Base-by-base conservation (phyloP, 257 asterid genomes). In the Nemophila menziesii region DNA sequence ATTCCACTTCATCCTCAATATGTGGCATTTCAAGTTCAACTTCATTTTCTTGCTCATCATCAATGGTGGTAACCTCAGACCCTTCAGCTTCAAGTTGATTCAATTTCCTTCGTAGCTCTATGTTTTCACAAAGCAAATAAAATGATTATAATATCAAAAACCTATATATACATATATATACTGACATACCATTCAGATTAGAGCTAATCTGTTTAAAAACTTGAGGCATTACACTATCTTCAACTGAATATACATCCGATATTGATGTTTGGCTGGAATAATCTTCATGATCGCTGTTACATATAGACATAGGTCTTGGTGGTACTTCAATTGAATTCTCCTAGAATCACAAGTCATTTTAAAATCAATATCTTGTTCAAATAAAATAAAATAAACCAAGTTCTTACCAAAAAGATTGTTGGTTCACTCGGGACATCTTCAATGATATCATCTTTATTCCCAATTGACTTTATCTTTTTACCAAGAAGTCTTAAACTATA, bases 291-390 rank as follows among this genome's bases (percentile, higher is more conserved):
- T 69, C 43, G 43, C 81, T 84, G 63, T 94, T 85, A 67, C 93
- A 82, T 22, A 79, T 81, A 20, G 99, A 85, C 57, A 94, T 96
- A 18, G 99, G 99, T 71, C 99, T 90, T 39, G 99, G 96, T 52
- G 99, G 99, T 48, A 90, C 96, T 77, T 90, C 96, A 4, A 96
- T 85, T 39, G 70, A 73, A 49, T 90, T 72, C 61, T 86, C 96
- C 99, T 90, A 52, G 26, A 74, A 61, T 42, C 33, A 58, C 16
- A 45, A 49, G 7, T 37, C 9, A 23, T 16, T 37, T 3, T 11
- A 36, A 9, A 16, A 20, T 51, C 16, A 56, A n/a, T 22, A 37
- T 5, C 14, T 21, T 16, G 15, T 39, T 16, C 39, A 3, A 44
- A 43, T 22, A 33, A 26, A 52, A 33, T 13, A 49, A 57, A 48